Base-by-base conservation (phyloP, 2,329 filamentous ascomycete genomes). In the Alternaria sp. region DNA sequence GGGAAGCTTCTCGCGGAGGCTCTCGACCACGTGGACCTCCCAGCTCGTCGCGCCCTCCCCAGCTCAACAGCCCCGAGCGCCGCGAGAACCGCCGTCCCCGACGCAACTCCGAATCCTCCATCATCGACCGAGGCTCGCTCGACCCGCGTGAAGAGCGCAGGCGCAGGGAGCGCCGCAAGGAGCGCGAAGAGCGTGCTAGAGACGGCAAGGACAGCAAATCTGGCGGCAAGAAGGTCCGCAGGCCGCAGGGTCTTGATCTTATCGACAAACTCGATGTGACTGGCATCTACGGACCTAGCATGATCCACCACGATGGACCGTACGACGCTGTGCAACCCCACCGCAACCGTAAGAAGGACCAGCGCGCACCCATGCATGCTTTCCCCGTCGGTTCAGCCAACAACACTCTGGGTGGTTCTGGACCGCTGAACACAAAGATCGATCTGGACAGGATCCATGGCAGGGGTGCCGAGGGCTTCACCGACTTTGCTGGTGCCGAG, bases 231-330 rank as follows among this genome's bases (percentile, higher is more conserved):
- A 67, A 66, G 28, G 75, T 80, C 33, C 78, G 73, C 74, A 81
- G 80, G 71, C 82, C 82, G 14, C 78, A 82, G 55, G 82, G 86
- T 30, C 80, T 98, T 68, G 96, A 99, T 78, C 87, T 98, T 49
- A 98, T 99, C 74, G 96, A 99, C 82, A 95, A 97, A 79, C 85
- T 99, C 69, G 96, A 98, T 83, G 94, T 96, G 66, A 97, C 94
- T 5, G 94, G 94, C 79, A 96, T 98, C 71, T 97, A 97, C 77
- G 95, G 96, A 61, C 93, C 92, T 73, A 94, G 95, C 81, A 84
- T 97, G 71, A 97, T 98, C 82, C 96, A 99, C 75, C 96, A 99
- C 76, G 96, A 98, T 75, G 96, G 96, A 1, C 96, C 96, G 5
- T 99, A 97, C 74, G 96, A 99, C 80, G 96, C 96, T 20, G 92